Percentiles rank a stretch among this genome's conserved stretches.
Evolutionary conservation across 345 rosid genomes (phyloP).

Genomic region (Syzygium grande): DNA sequence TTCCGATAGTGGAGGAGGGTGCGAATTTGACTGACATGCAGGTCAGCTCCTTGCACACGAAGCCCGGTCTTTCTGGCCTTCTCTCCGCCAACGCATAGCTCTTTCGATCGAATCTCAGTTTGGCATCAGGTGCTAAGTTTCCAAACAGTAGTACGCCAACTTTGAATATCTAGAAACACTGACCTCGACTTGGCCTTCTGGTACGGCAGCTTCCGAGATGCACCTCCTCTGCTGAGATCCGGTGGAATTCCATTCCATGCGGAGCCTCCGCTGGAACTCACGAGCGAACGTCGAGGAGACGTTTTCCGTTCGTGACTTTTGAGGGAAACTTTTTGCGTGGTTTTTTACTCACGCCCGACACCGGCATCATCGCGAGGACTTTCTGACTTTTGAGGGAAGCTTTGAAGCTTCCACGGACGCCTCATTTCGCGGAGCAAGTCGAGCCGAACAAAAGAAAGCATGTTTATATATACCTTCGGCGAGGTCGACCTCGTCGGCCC

Average conservation of each 20-base stretch:
- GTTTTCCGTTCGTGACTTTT: too few species aligned
- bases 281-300: background rate
- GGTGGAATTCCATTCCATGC: too few species aligned
- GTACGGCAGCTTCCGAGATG: background rate
- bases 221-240: background rate
- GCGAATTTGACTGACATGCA: background rate
- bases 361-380: too few species aligned
- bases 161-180: background rate
- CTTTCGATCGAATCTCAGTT: background rate
- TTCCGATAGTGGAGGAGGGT: background rate
- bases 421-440: too few species aligned
- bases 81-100: background rate
- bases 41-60: background rate
- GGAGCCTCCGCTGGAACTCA: too few species aligned
- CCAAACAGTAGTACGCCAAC: background rate
- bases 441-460: too few species aligned
- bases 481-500: too few species aligned
- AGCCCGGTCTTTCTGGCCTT: background rate
- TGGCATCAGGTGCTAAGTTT: background rate
- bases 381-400: too few species aligned
- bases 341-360: too few species aligned
- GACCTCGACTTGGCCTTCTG: background rate
- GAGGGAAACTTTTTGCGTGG: too few species aligned
- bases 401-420: too few species aligned
- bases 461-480: too few species aligned